These are phyloP conservation scores for Funneliformis geosporum DNA, from an alignment of 192 early-diverging fungal genomes.

Conservation along the genomic window DNA sequence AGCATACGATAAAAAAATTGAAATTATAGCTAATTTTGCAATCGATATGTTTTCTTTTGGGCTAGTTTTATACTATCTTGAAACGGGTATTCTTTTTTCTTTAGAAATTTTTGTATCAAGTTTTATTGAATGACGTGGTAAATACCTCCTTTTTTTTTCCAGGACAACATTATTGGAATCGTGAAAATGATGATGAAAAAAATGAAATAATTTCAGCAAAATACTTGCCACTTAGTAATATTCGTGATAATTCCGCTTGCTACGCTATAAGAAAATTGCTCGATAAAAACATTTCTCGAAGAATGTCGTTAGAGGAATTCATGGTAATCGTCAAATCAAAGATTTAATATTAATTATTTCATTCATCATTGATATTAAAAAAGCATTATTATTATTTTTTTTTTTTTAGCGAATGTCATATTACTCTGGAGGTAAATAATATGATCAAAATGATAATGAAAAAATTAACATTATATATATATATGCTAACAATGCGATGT, in stretches of 20 bases:
- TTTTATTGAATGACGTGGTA: neutral
- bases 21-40: neutral
- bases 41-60: constrained; percentile 24
- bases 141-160: neutral
- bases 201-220: neutral
- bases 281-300: neutral
- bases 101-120: neutral
- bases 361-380: neutral
- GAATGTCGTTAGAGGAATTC: neutral
- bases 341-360: neutral
- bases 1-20: neutral
- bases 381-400: neutral
- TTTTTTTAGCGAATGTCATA: neutral
- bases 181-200: neutral
- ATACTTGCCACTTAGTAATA: neutral
- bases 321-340: neutral
- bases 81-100: neutral
- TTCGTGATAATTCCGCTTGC: neutral
- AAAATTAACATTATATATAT: too few species aligned
- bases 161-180: neutral
- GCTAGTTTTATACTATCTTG: constrained; percentile 12
- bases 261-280: neutral
- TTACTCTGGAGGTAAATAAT: neutral
- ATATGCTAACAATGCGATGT: too few species aligned
- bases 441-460: too few species aligned